These are phyloP conservation scores for Herpotrichia juniperi DNA, from an alignment of 2,329 filamentous ascomycete species.

Conservation along the genomic window DNA sequence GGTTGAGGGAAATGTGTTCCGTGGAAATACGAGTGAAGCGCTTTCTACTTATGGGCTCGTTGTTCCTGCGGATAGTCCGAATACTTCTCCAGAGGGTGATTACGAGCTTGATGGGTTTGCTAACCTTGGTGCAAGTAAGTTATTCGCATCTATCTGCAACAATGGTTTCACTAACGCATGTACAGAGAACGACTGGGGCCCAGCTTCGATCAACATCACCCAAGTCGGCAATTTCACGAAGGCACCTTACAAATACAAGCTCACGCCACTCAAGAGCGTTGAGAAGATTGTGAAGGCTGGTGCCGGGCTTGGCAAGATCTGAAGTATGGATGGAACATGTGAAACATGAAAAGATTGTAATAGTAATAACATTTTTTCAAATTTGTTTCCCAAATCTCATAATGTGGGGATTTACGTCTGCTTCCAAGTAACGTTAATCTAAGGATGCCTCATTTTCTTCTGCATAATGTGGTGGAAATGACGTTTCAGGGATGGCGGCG, in stretches of 20 bases:
- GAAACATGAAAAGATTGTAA: too few relatives aligned
- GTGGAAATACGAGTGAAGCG: constrained; percentile 54
- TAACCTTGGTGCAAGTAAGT: constrained; percentile 60
- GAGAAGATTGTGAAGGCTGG: constrained; percentile 51
- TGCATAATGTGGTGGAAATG: too few relatives aligned
- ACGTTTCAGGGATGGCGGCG: too few relatives aligned
- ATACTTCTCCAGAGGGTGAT: constrained; percentile 60
- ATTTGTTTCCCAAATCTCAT: too few relatives aligned
- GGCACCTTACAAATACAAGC: constrained; percentile 56
- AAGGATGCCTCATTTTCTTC: too few relatives aligned
- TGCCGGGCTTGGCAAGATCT: constrained; percentile 54
- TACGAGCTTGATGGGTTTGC: constrained; percentile 61
- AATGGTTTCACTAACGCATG: constrained; percentile 5
- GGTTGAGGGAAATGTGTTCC: constrained; percentile 57
- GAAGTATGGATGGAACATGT: not conserved
- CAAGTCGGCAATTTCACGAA: constrained; percentile 56
- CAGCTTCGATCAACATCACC: constrained; percentile 58
- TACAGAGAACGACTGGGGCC: constrained; percentile 56
- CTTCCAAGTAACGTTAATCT: too few relatives aligned
- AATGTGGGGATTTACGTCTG: too few relatives aligned
- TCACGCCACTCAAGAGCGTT: constrained; percentile 55
- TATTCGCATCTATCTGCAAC: not conserved
- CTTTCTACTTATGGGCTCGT: constrained; percentile 62
- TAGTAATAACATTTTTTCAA: too few relatives aligned
- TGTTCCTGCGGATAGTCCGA: constrained; percentile 61